Base-by-base conservation (phyloP, 768 basidiomycete species). In the Phallus indusiatus region DNA sequence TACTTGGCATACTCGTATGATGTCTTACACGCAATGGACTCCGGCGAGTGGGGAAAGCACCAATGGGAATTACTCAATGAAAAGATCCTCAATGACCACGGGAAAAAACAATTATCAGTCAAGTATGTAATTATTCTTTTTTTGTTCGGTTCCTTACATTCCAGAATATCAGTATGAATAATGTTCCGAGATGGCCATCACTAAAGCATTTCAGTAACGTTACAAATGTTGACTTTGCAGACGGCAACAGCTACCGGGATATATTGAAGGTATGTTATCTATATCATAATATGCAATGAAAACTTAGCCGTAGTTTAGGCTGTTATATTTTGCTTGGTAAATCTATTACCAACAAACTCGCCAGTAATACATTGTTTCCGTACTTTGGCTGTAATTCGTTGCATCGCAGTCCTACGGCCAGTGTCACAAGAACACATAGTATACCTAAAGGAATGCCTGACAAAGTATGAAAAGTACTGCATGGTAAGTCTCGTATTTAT, bases 181-280 rank as follows among this genome's bases (percentile, higher is more conserved):
- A 47, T 9, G 67, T 71, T 59, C 69, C 71, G 33, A 59, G 59
- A 5, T 72, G 71, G 69, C 61, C 58, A 18, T 54, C 54, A 53
- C 61, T 72, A 24, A 71, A 71, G 52, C 68, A 71, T 55, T 69
- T 71, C 58, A 64, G 69, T 21, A 42, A 59, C 18, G 64, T 72
- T 16, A 65, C 69, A 7, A 70, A 67, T 2, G 62, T 62, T n/a
- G 59, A 65, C 14, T 70, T 67, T 60, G 64, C 67, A 5, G 70
- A 72, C 54, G 69, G 71, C 12, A 65, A 71, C 51, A 57, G 60
- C 16, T 68, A 65, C 54, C 69, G 67, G 28, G 63, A 71, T 53
- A 69, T 67, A 49, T 47, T 70, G 8, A 69, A 69, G 66, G 67
- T 68, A 12, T 49, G n/a, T 10, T 21, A 14, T 51, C 53, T 48